Evolutionary conservation across 2,329 filamentous ascomycete species (phyloP).

Genomic region (Xylaria sp.): DNA sequence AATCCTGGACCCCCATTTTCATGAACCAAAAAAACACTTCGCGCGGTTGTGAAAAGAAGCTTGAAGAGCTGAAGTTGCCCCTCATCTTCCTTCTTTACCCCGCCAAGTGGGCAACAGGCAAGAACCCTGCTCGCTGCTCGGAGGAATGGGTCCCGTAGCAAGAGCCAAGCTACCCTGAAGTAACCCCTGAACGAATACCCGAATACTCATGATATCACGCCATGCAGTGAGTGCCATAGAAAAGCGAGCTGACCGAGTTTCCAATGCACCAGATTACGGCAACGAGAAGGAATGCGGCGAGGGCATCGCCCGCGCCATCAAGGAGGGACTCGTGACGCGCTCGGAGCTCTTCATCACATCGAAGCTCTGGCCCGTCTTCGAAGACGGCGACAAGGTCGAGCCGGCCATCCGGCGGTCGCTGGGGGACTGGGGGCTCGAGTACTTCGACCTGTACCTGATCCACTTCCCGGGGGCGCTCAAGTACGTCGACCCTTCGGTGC

Average conservation of each 20-base stretch:
- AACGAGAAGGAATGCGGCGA: slow-evolving; percentile 83
- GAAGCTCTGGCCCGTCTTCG: slow-evolving; percentile 94
- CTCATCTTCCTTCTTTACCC: slow-evolving; percentile 31
- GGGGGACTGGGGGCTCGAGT: slow-evolving; percentile 84
- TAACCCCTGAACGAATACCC: neutral
- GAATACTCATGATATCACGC: neutral
- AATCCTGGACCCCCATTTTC: neutral
- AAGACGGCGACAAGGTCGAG: slow-evolving; percentile 80
- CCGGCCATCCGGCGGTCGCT: slow-evolving; percentile 81
- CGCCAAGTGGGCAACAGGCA: slow-evolving; percentile 21
- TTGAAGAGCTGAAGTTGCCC: slow-evolving; percentile 8
- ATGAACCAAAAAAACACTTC: neutral
- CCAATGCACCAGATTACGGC: slow-evolving; percentile 71
- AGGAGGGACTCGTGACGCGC: slow-evolving; percentile 82
- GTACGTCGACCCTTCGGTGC: slow-evolving; percentile 81
- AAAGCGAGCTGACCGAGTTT: slow-evolving; percentile 18
- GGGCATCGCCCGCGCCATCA: slow-evolving; percentile 80
- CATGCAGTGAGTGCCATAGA: neutral
- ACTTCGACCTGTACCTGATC: slow-evolving; percentile 90
- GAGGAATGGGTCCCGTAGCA: slow-evolving; percentile 23
- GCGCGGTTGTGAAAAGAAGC: neutral
- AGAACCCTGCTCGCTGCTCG: slow-evolving; percentile 32
- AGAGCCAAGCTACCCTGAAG: slow-evolving; percentile 22
- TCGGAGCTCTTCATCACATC: slow-evolving; percentile 91
- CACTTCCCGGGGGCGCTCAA: slow-evolving; percentile 90